These are phyloP conservation scores for Linum tenue DNA, from an alignment of 345 rosid genomes.

Conservation along the genomic window DNA sequence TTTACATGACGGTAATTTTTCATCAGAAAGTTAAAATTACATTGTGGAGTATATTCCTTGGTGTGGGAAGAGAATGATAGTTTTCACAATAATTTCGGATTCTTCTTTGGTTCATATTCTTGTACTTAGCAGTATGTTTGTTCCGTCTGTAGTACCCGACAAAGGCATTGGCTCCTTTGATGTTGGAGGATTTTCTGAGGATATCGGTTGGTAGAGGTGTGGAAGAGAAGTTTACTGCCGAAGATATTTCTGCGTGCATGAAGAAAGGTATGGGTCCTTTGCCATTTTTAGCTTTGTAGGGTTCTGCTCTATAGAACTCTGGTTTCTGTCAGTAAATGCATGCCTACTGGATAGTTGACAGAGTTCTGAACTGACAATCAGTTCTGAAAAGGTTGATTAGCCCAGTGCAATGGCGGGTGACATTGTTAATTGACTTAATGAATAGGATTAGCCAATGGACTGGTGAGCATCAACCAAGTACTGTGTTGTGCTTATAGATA, in stretches of 20 bases:
- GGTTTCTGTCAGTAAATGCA: too few relatives aligned
- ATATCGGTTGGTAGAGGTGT: conserved; percentile 92
- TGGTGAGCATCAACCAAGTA: too few relatives aligned
- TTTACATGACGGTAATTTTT: conserved; percentile 78
- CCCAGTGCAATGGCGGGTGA: too few relatives aligned
- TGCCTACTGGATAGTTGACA: too few relatives aligned
- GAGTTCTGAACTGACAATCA: too few relatives aligned
- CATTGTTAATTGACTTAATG: not conserved
- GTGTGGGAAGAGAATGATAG: too few relatives aligned
- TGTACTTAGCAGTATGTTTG: not conserved
- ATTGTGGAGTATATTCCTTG: too few relatives aligned
- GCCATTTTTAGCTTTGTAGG: too few relatives aligned
- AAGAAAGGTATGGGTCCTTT: conserved; percentile 65
- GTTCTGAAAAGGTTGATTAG: not conserved
- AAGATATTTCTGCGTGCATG: conserved; percentile 70
- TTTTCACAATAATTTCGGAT: not conserved
- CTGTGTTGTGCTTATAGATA: too few relatives aligned
- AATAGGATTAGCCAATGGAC: too few relatives aligned
- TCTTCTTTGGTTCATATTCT: not conserved
- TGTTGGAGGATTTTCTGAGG: conserved; percentile 88
- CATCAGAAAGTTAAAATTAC: conserved; percentile 1
- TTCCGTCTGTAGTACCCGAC: conserved; percentile 63
- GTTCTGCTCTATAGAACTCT: too few relatives aligned
- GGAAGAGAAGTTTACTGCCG: conserved; percentile 71
- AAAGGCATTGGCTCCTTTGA: conserved; percentile 81